Evolutionary conservation across 495 filamentous ascomycete genomes (phyloP).

Genomic region (Tuber umbilicatum): DNA sequence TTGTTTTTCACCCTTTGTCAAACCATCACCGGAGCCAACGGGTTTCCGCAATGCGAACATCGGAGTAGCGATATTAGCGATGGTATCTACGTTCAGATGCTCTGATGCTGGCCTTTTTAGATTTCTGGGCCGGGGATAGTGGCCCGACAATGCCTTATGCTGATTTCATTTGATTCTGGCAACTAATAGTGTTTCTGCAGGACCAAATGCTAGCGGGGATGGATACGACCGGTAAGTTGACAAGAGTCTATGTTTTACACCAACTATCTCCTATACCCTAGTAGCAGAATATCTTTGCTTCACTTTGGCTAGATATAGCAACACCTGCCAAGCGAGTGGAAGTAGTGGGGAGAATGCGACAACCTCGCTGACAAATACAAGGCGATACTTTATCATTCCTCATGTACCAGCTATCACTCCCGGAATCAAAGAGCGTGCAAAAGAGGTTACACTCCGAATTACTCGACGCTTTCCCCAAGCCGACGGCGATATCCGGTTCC

Average conservation of each 20-base stretch:
- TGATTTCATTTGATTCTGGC: not conserved
- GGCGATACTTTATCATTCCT: constrained; percentile 18
- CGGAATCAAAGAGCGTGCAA: not conserved
- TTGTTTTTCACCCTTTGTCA: not conserved
- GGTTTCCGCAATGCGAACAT: not conserved
- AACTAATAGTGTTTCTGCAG: not conserved
- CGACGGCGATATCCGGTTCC: not conserved
- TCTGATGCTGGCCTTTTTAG: not conserved
- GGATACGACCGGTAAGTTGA: constrained; percentile 14
- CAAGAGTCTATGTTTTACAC: not conserved
- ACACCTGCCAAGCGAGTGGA: not conserved
- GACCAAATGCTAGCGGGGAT: constrained; percentile 18
- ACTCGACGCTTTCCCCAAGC: not conserved
- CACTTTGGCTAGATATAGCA: not conserved
- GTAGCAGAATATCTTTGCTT: not conserved
- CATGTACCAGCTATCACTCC: constrained; percentile 13
- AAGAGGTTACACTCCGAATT: constrained; percentile 9
- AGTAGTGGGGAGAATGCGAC: not conserved
- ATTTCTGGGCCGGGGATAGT: not conserved
- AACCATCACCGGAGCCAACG: not conserved
- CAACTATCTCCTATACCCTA: not conserved
- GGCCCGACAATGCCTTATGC: not conserved
- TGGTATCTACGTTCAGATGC: not conserved
- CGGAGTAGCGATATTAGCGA: not conserved
- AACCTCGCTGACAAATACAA: constrained; percentile 5